Percentiles rank a stretch among this genome's conserved stretches.
Evolutionary conservation across 2,329 filamentous ascomycete genomes (phyloP).

Genomic region (Alternaria ethzedia): DNA sequence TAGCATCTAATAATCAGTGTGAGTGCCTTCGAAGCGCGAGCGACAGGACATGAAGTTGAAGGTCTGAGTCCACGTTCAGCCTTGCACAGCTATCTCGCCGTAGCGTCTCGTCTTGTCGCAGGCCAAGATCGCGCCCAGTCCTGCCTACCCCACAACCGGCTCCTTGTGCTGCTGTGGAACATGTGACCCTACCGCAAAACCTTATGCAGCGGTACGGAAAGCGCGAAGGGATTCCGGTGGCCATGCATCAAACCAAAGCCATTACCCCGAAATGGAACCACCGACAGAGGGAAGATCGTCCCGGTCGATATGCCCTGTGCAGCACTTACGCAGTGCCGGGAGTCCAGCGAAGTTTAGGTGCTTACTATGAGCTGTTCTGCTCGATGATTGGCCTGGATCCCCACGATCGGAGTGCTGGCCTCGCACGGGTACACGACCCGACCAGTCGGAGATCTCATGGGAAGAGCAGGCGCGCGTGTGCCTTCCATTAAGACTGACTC

Average conservation of each 20-base stretch:
- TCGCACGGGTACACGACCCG: slow-evolving; percentile 2
- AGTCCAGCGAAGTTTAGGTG: not conserved
- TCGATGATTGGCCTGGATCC: not conserved
- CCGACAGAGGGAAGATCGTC: not conserved
- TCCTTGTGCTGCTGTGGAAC: slow-evolving; percentile 8
- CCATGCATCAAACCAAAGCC: not conserved
- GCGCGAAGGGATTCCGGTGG: not conserved
- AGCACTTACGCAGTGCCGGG: not conserved
- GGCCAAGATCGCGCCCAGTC: slow-evolving; percentile 3
- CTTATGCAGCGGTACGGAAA: not conserved
- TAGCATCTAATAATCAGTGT: not conserved
- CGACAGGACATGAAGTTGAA: not conserved
- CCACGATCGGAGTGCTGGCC: not conserved
- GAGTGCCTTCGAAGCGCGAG: not conserved
- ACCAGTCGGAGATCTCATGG: not conserved
- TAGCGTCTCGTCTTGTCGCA: slow-evolving; percentile 1
- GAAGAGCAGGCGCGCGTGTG: not conserved
- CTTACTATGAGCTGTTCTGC: not conserved
- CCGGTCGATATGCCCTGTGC: not conserved
- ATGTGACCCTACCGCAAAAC: not conserved
- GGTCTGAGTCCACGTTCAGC: not conserved
- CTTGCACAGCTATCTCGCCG: slow-evolving; percentile 1
- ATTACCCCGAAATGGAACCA: slow-evolving; percentile 6
- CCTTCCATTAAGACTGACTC: not conserved
- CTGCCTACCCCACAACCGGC: slow-evolving; percentile 14